Conservation (phyloP, 1,139 yeast genomes). For the Suhomyces panamericanus region DNA sequence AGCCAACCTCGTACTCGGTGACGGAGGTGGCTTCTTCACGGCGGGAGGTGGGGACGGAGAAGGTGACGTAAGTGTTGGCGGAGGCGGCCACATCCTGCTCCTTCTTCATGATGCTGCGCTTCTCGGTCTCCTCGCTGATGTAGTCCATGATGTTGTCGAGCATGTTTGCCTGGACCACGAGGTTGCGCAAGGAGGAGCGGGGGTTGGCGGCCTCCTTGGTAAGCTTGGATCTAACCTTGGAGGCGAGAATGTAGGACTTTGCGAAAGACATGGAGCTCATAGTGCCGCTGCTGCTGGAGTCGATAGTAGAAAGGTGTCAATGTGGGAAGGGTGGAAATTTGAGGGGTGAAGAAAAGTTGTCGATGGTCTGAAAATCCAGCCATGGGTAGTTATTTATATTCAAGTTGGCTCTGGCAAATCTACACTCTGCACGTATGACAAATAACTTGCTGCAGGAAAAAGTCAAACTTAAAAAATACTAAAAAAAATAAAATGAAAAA, state of each 20-base stretch:
- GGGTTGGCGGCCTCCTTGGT: slow-evolving; percentile 64
- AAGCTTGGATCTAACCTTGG: slow-evolving; percentile 66
- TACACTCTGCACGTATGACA: slow-evolving; percentile 1
- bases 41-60: slow-evolving; percentile 11
- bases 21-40: slow-evolving; percentile 18
- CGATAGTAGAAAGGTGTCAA: background rate
- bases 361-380: background rate
- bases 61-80: slow-evolving; percentile 13
- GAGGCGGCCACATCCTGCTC: slow-evolving; percentile 8
- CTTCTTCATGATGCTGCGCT: slow-evolving; percentile 20
- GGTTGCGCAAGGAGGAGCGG: slow-evolving; percentile 58
- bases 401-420: background rate
- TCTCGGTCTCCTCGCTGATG: slow-evolving; percentile 35
- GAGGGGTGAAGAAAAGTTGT: background rate
- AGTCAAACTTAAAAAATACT: slow-evolving; percentile 3
- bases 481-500: background rate
- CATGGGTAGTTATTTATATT: background rate
- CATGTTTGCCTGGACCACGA: slow-evolving; percentile 77
- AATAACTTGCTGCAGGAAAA: slow-evolving; percentile 3
- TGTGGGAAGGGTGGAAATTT: background rate
- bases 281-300: background rate
- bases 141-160: slow-evolving; percentile 67
- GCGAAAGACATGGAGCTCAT: slow-evolving; percentile 37
- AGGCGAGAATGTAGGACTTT: slow-evolving; percentile 66
- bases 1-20: slow-evolving; percentile 24